Percentiles rank a stretch among this genome's conserved stretches.
These are phyloP conservation scores for Abortiporus biennis DNA, from an alignment of 1,284 basidiomycete genomes.

Conservation along the genomic window DNA sequence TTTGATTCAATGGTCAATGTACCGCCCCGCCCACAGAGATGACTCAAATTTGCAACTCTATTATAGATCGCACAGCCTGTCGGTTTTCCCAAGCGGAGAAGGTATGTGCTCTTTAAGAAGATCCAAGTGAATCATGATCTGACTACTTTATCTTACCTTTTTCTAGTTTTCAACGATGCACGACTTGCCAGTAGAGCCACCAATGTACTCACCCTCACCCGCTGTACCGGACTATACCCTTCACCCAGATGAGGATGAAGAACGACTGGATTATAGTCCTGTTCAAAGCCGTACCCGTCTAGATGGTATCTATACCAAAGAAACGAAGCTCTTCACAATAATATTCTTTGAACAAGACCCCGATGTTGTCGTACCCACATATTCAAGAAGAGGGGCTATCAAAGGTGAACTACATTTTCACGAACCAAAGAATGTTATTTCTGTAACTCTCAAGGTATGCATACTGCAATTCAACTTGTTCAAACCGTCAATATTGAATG, in stretches of 20 bases:
- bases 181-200: no score
- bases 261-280: constrained; percentile 21
- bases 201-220: constrained; percentile 21
- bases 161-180: no score
- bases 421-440: constrained; percentile 1
- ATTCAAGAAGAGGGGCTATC: not conserved
- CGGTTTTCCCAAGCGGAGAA: no score
- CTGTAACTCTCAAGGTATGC: constrained; percentile 5
- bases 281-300: not conserved
- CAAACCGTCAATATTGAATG: not conserved
- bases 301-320: constrained; percentile 1
- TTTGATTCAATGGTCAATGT: no score
- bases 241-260: constrained; percentile 20
- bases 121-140: no score
- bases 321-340: not conserved
- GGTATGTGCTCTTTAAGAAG: no score
- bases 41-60: no score
- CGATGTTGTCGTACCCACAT: constrained; percentile 1
- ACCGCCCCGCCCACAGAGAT: no score
- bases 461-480: not conserved
- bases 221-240: constrained; percentile 21
- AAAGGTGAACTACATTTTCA: constrained; percentile 2
- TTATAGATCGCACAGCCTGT: no score
- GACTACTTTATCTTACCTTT: no score
- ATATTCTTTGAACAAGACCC: constrained; percentile 2